phyloP scores from a whole-genome alignment of 2,329 filamentous ascomycete species.

The Cercospora berteroae region DNA sequence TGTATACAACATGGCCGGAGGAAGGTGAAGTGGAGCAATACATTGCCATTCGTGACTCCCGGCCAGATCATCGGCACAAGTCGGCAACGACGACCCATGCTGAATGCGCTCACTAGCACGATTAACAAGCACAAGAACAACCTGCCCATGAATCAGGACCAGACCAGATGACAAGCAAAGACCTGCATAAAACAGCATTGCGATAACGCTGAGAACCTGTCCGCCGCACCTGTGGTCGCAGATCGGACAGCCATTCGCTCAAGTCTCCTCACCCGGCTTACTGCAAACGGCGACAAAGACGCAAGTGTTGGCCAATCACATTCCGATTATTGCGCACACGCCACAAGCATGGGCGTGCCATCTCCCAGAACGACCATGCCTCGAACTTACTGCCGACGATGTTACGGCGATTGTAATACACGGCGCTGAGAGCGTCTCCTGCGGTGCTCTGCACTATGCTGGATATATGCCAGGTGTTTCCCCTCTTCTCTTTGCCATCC shows the following conservation, averaged over 20 bases:
- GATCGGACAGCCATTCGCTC: constrained; percentile 6
- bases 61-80: neutral
- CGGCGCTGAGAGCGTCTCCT: neutral
- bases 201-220: constrained; percentile 1
- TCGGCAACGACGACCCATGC: neutral
- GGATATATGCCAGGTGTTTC: neutral
- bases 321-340: constrained; percentile 2
- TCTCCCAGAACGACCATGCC: neutral
- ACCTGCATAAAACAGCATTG: neutral
- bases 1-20: neutral
- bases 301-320: constrained; percentile 3
- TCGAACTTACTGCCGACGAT: neutral
- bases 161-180: neutral
- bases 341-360: neutral
- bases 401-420: neutral
- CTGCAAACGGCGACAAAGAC: constrained; percentile 1
- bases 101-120: neutral
- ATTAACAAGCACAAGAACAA: neutral
- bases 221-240: constrained; percentile 3
- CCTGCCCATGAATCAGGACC: neutral
- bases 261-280: constrained; percentile 1
- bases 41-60: neutral
- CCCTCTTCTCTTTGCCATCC: neutral
- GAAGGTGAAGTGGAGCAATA: neutral
- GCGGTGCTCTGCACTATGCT: neutral